These are phyloP conservation scores for Rosa rugosa DNA, from an alignment of 306 rosid genomes.

Conservation along the genomic window DNA sequence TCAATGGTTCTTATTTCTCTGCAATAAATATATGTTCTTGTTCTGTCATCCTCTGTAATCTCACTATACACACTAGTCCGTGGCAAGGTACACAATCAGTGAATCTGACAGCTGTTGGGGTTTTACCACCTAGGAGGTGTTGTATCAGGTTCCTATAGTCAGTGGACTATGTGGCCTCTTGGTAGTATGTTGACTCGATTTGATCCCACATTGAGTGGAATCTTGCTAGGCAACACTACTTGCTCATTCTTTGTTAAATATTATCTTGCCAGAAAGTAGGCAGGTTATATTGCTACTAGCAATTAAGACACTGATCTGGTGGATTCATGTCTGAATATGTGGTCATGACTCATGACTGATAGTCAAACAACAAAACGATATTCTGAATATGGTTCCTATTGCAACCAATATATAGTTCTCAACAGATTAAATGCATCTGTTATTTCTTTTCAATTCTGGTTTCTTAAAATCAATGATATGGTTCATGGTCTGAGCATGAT, in stretches of 20 bases:
- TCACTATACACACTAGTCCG: neutral
- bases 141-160: neutral
- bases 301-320: neutral
- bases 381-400: neutral
- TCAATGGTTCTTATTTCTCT: too few relatives aligned
- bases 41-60: neutral
- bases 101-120: neutral
- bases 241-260: neutral
- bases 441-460: neutral
- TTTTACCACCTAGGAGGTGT: too few relatives aligned
- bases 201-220: neutral
- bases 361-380: neutral
- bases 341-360: neutral
- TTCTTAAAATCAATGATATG: neutral
- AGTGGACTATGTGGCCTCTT: neutral
- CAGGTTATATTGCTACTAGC: too few relatives aligned
- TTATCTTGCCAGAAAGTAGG: too few relatives aligned
- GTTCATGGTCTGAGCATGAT: neutral
- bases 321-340: neutral
- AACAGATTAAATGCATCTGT: neutral
- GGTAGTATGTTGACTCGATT: neutral
- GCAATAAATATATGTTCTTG: neutral
- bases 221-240: neutral
- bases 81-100: neutral
- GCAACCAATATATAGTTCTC: neutral